Percentiles rank a stretch among this genome's conserved stretches.
These are phyloP conservation scores for Globisporangium nunn DNA, from an alignment of 352 stramenopile species.

Conservation along the genomic window DNA sequence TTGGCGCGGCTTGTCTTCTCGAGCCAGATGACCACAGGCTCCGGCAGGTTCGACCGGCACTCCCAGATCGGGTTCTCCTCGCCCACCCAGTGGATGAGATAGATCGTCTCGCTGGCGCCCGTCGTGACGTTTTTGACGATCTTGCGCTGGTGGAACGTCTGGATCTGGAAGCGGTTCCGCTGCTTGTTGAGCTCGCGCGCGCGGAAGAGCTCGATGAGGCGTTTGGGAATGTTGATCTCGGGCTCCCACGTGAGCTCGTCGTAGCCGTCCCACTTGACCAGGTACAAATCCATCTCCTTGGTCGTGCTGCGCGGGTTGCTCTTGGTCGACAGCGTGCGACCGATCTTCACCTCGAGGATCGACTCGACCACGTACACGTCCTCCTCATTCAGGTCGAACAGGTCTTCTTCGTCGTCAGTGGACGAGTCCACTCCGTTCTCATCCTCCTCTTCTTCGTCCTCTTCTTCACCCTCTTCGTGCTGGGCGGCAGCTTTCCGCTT, in stretches of 20 bases:
- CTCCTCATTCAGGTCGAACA: slow-evolving; percentile 69
- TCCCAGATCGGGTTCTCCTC: slow-evolving; percentile 45
- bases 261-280: slow-evolving; percentile 79
- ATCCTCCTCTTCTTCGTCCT: slow-evolving; percentile 13
- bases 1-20: slow-evolving; percentile 49
- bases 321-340: slow-evolving; percentile 23
- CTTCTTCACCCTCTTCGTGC: background rate
- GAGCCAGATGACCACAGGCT: slow-evolving; percentile 53
- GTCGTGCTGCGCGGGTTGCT: slow-evolving; percentile 19
- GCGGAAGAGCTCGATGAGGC: slow-evolving; percentile 51
- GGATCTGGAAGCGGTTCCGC: slow-evolving; percentile 45
- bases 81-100: slow-evolving; percentile 64
- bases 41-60: slow-evolving; percentile 38
- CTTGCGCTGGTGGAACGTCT: slow-evolving; percentile 38
- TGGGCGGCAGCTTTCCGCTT: background rate
- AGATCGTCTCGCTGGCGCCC: slow-evolving; percentile 46
- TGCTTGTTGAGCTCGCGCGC: slow-evolving; percentile 43
- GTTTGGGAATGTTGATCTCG: slow-evolving; percentile 55
- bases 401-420: slow-evolving; percentile 53
- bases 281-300: slow-evolving; percentile 62
- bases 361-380: slow-evolving; percentile 70
- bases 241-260: slow-evolving; percentile 78
- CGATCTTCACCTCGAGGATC: slow-evolving; percentile 62
- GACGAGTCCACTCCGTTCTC: slow-evolving; percentile 33
- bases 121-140: slow-evolving; percentile 60